A percentile compares a stretch with the other conserved stretches of the same genome.
Conservation (phyloP, 108 stramenopile species). For the Conticribra guillardii region DNA sequence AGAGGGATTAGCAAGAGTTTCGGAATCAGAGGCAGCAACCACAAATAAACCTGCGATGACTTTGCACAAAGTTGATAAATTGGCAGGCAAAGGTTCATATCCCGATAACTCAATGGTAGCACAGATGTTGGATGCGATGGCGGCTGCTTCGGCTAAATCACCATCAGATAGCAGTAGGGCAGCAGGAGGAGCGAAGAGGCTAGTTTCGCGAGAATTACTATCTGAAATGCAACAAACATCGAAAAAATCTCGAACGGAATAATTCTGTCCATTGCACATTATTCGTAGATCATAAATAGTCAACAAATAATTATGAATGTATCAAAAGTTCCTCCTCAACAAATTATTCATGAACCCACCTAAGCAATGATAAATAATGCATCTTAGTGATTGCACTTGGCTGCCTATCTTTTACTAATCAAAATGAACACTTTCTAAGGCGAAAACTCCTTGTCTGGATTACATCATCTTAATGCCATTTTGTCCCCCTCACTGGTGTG, state of each 20-base stretch:
- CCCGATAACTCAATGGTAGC: background rate
- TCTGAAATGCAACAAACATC: background rate
- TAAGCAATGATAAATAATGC: too few relatives aligned
- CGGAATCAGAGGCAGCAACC: conserved; percentile 16
- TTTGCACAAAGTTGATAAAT: too few relatives aligned
- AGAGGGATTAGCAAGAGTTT: conserved; percentile 30
- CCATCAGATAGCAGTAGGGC: background rate
- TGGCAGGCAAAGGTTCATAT: background rate
- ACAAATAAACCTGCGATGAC: background rate
- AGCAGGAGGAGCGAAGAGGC: background rate
- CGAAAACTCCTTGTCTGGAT: too few relatives aligned
- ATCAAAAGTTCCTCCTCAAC: too few relatives aligned
- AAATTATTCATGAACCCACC: too few relatives aligned
- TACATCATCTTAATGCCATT: too few relatives aligned
- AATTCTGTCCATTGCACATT: background rate
- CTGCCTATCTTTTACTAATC: too few relatives aligned
- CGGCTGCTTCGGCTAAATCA: background rate
- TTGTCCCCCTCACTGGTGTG: too few relatives aligned
- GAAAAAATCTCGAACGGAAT: background rate
- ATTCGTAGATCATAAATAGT: too few relatives aligned
- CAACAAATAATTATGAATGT: too few relatives aligned
- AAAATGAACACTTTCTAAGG: too few relatives aligned
- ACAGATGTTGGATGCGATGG: background rate
- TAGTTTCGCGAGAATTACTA: background rate
- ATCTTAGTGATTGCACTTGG: too few relatives aligned